Base-by-base conservation (phyloP, 129 eudicot species). In the Glebionis coronaria region DNA sequence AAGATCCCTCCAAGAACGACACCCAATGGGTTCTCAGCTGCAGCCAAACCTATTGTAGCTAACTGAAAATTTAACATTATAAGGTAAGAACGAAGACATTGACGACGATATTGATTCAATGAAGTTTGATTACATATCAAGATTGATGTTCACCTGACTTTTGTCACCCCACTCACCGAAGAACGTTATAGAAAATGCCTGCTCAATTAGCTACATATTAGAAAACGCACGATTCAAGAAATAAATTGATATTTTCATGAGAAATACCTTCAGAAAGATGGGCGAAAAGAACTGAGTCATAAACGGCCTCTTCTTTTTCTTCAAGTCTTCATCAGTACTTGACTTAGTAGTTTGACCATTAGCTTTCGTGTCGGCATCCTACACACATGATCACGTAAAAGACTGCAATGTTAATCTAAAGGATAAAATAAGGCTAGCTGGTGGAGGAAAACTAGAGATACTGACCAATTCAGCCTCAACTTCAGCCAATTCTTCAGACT, bases 91-190 rank as follows among this genome's bases (percentile, higher is more conserved):
- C 44, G 2, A 2, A 28, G n/a, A n/a, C n/a, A n/a, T n/a, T n/a
- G n/a, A n/a, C 31, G 18, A 38, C 31, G 18, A 38, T 18, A 58
- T 18, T 25, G 42, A 59, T 51, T 6, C 4, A 25, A 61, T 12
- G 40, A 35, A 47, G 47, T 20, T 59, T 21, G 19, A 46, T 21
- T n/a, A 35, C 35, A 5, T 12, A 58, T 63, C 2, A 66, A 58
- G 62, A 67, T 58, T 52, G 64, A 60, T 16, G 35, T 28, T 70
- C 71, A 92, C 98, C 89, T 88, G 95, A 78, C 96, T 93, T 74
- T 82, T 88, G 77, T 93, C 98, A 68, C 97, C 98, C 89, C 86
- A 93, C 76, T 93, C 96, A 31, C 95, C 95, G 66, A 93, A 88
- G 76, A 93, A 88, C 13, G 95, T 93, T 56, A 93, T 88, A 29